A percentile compares a stretch with the other conserved stretches of the same genome.
phyloP scores from a whole-genome alignment of 345 rosid species.

The Sisymbrium altissimum region DNA sequence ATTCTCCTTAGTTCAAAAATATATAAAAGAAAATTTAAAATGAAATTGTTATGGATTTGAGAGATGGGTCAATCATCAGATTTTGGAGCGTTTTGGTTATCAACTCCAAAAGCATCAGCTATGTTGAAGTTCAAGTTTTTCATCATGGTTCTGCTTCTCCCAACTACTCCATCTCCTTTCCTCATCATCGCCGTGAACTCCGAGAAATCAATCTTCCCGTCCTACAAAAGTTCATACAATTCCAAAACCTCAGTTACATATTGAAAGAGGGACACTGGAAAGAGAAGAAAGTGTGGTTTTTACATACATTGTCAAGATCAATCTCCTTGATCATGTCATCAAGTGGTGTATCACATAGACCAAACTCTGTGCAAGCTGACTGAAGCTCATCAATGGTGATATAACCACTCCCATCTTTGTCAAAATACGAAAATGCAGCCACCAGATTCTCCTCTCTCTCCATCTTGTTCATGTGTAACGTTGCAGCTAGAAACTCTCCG shows the following conservation, averaged over 20 bases:
- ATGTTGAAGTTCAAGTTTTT: constrained; percentile 63
- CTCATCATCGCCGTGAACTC: constrained; percentile 91
- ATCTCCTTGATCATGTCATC: constrained; percentile 87
- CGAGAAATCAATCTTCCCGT: constrained; percentile 37
- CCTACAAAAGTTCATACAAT: constrained; percentile 7
- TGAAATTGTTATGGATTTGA: background rate
- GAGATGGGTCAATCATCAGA: constrained; percentile 18
- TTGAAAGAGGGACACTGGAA: background rate
- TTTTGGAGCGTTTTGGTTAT: constrained; percentile 4
- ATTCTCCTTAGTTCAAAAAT: background rate
- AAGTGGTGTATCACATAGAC: constrained; percentile 69
- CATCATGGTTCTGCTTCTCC: constrained; percentile 71
- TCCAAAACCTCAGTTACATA: background rate
- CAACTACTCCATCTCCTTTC: constrained; percentile 57
- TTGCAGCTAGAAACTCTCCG: constrained; percentile 96
- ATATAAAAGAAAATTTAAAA: background rate
- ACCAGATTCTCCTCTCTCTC: constrained; percentile 88
- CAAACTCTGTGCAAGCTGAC: constrained; percentile 90
- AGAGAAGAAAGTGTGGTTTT: background rate
- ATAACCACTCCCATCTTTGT: constrained; percentile 92
- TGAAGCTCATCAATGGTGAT: constrained; percentile 96
- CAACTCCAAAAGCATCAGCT: constrained; percentile 67
- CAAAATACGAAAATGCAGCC: constrained; percentile 89
- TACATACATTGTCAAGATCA: constrained; percentile 80
- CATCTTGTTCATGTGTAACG: constrained; percentile 88